Percentiles rank a stretch among this genome's conserved stretches.
Conservation (phyloP, 2,329 filamentous ascomycete genomes). For the Penicillium brasilianum region DNA sequence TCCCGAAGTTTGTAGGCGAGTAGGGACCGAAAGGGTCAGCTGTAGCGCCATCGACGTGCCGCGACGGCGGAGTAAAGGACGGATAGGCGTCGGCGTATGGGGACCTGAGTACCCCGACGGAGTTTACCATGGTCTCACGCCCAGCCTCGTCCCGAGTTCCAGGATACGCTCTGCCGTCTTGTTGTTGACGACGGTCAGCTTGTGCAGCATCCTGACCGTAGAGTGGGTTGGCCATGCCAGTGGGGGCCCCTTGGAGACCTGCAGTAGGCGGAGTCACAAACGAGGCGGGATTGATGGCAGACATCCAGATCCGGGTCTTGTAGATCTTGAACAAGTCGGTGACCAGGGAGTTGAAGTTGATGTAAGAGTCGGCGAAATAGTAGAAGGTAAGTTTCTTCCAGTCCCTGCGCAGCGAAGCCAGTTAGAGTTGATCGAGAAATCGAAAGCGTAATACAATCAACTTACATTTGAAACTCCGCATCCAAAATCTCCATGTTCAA, state of each 20-base stretch:
- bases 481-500: conserved; percentile 98
- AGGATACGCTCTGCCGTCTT: conserved; percentile 39
- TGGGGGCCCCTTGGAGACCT: conserved; percentile 72
- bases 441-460: conserved; percentile 26
- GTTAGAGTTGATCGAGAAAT: conserved; percentile 6
- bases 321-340: conserved; percentile 99
- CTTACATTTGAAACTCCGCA: conserved; percentile 97
- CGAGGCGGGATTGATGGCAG: conserved; percentile 95
- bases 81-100: conserved; percentile 47
- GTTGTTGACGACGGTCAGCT: conserved; percentile 49
- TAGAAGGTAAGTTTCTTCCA: conserved; percentile 99
- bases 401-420: conserved; percentile 67
- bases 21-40: conserved; percentile 46
- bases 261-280: conserved; percentile 77
- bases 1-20: conserved; percentile 39
- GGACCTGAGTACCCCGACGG: conserved; percentile 38
- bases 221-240: conserved; percentile 70
- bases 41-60: conserved; percentile 39
- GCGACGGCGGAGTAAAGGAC: conserved; percentile 38
- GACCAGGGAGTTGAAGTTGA: conserved; percentile 98
- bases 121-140: conserved; percentile 36
- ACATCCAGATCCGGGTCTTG: conserved; percentile 99
- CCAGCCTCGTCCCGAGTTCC: conserved; percentile 39
- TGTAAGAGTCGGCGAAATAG: conserved; percentile 97
- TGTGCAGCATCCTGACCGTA: conserved; percentile 47